A percentile compares a stretch with the other conserved stretches of the same genome.
Evolutionary conservation across 2,329 filamentous ascomycete genomes (phyloP).

Genomic region (Aureobasidium uvarum): DNA sequence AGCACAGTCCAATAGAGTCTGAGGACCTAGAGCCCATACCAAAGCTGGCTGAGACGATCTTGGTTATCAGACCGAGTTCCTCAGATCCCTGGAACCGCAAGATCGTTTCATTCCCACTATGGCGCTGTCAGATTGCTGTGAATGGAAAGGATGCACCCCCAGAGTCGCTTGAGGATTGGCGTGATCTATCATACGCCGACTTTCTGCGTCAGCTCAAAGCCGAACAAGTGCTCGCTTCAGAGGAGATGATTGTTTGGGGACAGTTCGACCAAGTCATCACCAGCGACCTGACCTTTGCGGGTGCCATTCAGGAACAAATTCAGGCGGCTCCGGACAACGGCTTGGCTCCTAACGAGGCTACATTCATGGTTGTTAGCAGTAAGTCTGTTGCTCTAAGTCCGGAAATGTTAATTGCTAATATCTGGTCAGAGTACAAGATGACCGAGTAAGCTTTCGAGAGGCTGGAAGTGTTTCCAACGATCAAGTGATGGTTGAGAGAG

Average conservation of each 20-base stretch:
- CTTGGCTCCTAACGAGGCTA: background rate
- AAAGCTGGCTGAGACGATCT: background rate
- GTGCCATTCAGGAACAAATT: constrained; percentile 11
- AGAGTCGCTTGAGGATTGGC: background rate
- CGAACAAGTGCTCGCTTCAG: background rate
- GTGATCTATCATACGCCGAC: background rate
- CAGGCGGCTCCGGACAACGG: background rate
- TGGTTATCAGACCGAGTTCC: background rate
- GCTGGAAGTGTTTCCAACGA: background rate
- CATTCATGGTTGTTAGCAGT: background rate
- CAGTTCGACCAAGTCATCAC: background rate
- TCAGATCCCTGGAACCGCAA: background rate
- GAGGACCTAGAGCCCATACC: background rate
- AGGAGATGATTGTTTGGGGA: background rate
- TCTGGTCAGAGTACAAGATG: background rate
- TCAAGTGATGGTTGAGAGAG: background rate
- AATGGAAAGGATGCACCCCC: background rate
- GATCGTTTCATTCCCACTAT: background rate
- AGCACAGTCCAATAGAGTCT: background rate
- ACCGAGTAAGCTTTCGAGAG: background rate
- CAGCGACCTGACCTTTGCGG: constrained; percentile 2
- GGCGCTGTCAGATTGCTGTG: background rate
- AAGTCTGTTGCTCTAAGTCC: background rate
- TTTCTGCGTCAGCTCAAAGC: background rate
- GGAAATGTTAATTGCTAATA: background rate